A percentile compares a stretch with the other conserved stretches of the same genome.
Conservation (phyloP, 2,329 filamentous ascomycete genomes). For the Fusarium newnesense region DNA sequence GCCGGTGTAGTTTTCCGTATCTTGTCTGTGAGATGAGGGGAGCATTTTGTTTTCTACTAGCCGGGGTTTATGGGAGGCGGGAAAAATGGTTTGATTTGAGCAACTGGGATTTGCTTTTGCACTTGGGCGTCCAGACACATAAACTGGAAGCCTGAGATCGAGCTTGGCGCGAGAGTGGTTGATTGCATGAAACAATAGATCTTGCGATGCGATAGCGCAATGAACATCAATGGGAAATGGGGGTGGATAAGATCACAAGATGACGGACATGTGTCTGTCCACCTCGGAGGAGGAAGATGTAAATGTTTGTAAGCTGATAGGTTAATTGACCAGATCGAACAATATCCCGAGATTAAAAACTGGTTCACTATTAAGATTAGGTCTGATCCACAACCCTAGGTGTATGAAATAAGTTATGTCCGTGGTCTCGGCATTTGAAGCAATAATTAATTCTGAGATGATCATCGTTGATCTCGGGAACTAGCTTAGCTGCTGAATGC, state of each 20-base stretch:
- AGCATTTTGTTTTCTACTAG: constrained; percentile 36
- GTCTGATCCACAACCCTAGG: neutral
- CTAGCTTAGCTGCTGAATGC: constrained; percentile 19
- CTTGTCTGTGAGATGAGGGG: constrained; percentile 20
- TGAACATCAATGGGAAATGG: constrained; percentile 7
- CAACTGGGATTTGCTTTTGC: constrained; percentile 40
- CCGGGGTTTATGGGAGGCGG: constrained; percentile 36
- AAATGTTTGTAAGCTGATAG: constrained; percentile 35
- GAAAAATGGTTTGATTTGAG: constrained; percentile 44
- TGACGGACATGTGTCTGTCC: constrained; percentile 10
- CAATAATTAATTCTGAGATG: neutral
- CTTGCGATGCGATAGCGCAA: constrained; percentile 28
- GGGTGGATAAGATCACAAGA: constrained; percentile 5
- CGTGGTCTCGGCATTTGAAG: constrained; percentile 1
- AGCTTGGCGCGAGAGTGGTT: constrained; percentile 35
- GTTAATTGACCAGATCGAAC: constrained; percentile 33
- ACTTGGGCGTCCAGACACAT: constrained; percentile 20
- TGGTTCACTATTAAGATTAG: constrained; percentile 6
- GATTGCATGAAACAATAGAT: constrained; percentile 36
- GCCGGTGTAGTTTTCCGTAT: constrained; percentile 25
- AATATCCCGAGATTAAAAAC: neutral
- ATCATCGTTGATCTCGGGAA: constrained; percentile 16
- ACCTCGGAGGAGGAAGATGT: constrained; percentile 27
- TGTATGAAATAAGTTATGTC: neutral
- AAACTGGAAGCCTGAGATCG: constrained; percentile 23